phyloP scores from a whole-genome alignment of 2,329 filamentous ascomycete species.

The Scedosporium dehoogii region DNA sequence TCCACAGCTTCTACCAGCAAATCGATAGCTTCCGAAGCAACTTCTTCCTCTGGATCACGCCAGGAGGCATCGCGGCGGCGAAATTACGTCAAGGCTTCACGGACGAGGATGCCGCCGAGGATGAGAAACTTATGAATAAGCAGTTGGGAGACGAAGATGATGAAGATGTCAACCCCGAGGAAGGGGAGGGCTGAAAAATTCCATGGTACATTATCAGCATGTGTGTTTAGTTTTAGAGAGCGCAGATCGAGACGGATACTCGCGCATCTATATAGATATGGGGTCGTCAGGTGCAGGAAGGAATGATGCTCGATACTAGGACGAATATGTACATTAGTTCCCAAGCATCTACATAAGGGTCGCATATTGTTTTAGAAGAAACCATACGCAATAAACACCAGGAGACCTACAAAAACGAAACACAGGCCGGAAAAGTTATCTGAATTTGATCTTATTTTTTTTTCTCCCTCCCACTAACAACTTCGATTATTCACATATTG shows the following conservation, averaged over 20 bases:
- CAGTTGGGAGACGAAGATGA: slow-evolving; percentile 44
- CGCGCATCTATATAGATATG: too few species aligned
- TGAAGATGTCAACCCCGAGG: slow-evolving; percentile 35
- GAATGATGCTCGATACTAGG: too few species aligned
- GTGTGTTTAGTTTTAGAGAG: neutral
- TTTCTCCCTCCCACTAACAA: neutral
- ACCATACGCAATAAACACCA: too few species aligned
- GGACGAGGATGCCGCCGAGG: slow-evolving; percentile 19
- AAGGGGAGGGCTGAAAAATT: slow-evolving; percentile 26
- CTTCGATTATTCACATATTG: neutral
- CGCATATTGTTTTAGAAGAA: too few species aligned
- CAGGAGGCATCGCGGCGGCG: slow-evolving; percentile 54
- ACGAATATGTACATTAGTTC: too few species aligned
- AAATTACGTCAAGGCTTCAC: slow-evolving; percentile 29
- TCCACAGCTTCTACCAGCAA: slow-evolving; percentile 70
- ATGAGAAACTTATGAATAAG: slow-evolving; percentile 32
- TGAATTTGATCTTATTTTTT: neutral
- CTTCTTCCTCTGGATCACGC: slow-evolving; percentile 67
- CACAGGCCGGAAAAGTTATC: neutral
- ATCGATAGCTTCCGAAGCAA: slow-evolving; percentile 64
- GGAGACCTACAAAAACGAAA: too few species aligned
- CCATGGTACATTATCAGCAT: neutral
- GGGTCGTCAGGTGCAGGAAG: too few species aligned
- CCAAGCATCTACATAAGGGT: too few species aligned
- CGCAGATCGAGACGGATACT: too few species aligned